phyloP scores from a whole-genome alignment of 2,329 filamentous ascomycete genomes.

The Biscogniauxia mediterranea region DNA sequence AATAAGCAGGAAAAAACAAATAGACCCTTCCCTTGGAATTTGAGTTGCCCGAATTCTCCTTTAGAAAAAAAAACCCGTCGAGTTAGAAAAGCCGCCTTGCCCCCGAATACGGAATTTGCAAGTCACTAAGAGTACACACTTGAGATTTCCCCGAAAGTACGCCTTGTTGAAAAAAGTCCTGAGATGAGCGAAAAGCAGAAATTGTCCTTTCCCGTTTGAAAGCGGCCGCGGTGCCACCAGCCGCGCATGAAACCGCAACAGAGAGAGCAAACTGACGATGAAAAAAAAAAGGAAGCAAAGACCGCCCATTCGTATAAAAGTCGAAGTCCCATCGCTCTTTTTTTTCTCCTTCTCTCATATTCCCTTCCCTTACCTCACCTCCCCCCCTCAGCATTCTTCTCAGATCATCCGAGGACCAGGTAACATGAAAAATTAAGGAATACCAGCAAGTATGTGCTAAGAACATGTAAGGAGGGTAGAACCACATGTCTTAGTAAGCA shows the following conservation, averaged over 20 bases:
- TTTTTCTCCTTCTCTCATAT: not conserved
- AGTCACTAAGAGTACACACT: not conserved
- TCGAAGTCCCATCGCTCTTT: not conserved
- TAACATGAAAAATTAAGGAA: not conserved
- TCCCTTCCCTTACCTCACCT: not conserved
- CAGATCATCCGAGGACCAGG: too few relatives aligned
- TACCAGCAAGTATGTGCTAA: not conserved
- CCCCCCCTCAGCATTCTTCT: not conserved
- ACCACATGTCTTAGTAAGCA: not conserved
- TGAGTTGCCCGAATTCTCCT: not conserved
- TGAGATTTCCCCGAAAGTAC: not conserved
- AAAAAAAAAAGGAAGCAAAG: not conserved
- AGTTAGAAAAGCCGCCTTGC: not conserved
- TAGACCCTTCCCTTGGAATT: not conserved
- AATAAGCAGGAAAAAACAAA: not conserved
- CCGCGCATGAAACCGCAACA: not conserved
- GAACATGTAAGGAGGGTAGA: not conserved
- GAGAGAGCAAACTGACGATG: not conserved
- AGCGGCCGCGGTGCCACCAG: not conserved
- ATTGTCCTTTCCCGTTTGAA: not conserved
- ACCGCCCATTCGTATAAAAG: not conserved
- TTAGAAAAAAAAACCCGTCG: not conserved
- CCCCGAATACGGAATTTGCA: not conserved
- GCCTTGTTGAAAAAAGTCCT: not conserved
- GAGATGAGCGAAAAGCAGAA: not conserved